Percentiles rank a stretch among this genome's conserved stretches.
Conservation (phyloP, 225 moss, liverwort and hornwort genomes). For the Marchantia paleacea region DNA sequence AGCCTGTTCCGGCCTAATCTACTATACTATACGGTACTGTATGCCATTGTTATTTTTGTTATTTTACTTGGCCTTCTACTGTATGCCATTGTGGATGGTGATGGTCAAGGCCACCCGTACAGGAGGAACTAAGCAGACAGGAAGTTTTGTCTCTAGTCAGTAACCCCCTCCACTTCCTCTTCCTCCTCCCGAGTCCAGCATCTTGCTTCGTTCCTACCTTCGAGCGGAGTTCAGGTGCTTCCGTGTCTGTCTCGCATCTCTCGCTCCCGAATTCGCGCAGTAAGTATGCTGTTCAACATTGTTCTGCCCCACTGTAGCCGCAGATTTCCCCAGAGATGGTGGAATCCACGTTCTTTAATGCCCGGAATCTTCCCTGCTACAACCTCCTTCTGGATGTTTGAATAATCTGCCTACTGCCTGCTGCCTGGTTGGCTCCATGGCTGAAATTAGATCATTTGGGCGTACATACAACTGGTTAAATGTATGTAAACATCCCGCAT, state of each 20-base stretch:
- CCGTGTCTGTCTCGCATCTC: background rate
- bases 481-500: background rate
- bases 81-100: background rate
- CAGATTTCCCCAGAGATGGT: background rate
- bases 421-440: background rate
- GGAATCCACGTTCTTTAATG: slow-evolving; percentile 5
- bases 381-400: background rate
- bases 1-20: background rate
- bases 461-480: background rate
- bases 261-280: background rate
- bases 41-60: background rate
- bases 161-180: background rate
- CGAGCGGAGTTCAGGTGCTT: background rate
- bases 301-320: background rate
- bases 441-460: background rate
- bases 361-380: background rate
- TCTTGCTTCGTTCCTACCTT: no score
- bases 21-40: background rate
- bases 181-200: background rate
- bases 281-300: background rate
- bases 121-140: background rate
- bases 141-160: background rate
- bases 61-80: no score
- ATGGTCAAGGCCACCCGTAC: background rate
- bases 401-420: background rate